phyloP scores from a whole-genome alignment of 495 filamentous ascomycete species.

The Tuber melanosporum region DNA sequence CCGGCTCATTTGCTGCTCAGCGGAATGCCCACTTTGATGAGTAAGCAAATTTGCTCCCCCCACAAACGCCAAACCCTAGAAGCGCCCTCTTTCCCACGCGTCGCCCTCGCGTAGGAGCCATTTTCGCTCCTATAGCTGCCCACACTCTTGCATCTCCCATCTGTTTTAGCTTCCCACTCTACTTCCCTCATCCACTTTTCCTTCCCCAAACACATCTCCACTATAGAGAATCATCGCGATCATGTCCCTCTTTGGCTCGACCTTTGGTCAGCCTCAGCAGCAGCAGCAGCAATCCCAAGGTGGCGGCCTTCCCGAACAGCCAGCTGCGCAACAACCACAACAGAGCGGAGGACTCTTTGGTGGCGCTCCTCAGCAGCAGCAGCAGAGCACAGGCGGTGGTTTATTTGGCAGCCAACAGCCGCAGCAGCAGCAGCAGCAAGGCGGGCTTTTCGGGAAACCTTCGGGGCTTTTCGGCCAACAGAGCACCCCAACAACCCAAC shows the following conservation, averaged over 20 bases:
- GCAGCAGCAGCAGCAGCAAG: conserved; percentile 31
- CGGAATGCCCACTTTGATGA: not conserved
- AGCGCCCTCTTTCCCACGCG: conserved; percentile 18
- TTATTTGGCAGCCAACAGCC: conserved; percentile 23
- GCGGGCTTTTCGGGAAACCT: conserved; percentile 44
- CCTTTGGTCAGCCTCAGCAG: conserved; percentile 42
- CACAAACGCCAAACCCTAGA: conserved; percentile 26
- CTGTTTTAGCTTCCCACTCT: conserved; percentile 1
- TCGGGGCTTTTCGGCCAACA: conserved; percentile 23
- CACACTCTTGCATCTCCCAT: conserved; percentile 10
- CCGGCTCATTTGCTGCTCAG: conserved; percentile 14
- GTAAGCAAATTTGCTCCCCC: not conserved
- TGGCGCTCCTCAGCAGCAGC: conserved; percentile 35
- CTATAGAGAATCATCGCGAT: not conserved
- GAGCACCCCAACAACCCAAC: conserved; percentile 26
- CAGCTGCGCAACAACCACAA: conserved; percentile 33
- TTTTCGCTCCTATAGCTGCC: not conserved
- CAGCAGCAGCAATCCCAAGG: conserved; percentile 41
- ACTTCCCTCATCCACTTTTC: not conserved
- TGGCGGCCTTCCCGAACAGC: conserved; percentile 34
- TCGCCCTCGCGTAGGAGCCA: not conserved
- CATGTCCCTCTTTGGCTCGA: conserved; percentile 22
- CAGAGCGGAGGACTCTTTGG: conserved; percentile 25
- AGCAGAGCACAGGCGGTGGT: conserved; percentile 25
- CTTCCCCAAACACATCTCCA: not conserved